A percentile compares a stretch with the other conserved stretches of the same genome.
These are phyloP conservation scores for Rhynchosporium graminicola DNA, from an alignment of 2,329 filamentous ascomycete genomes.

Conservation along the genomic window DNA sequence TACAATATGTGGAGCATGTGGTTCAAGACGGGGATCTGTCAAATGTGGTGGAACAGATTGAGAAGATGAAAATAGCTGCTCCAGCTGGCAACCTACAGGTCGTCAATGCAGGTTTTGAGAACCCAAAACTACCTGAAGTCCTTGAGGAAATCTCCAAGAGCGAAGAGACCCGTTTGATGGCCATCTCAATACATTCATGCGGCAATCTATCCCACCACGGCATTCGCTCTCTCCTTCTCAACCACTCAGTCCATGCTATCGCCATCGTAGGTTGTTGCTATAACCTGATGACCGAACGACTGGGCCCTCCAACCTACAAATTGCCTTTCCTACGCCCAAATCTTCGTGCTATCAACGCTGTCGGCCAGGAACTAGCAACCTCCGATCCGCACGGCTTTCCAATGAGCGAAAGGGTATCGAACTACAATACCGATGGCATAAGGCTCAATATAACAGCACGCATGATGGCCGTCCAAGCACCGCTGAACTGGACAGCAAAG, in stretches of 20 bases:
- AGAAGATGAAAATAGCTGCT: conserved; percentile 43
- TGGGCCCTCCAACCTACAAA: conserved; percentile 86
- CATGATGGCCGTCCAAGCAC: conserved; percentile 98
- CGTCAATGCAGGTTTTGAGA: conserved; percentile 30
- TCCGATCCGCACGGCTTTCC: conserved; percentile 91
- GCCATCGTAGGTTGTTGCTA: conserved; percentile 98
- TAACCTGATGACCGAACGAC: conserved; percentile 88
- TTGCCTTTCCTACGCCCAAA: conserved; percentile 73
- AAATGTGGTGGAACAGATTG: conserved; percentile 64
- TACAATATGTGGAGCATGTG: conserved; percentile 76
- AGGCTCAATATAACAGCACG: conserved; percentile 92
- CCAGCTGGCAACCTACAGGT: conserved; percentile 23
- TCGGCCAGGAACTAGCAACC: conserved; percentile 68
- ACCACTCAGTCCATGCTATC: conserved; percentile 82
- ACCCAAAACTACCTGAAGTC: conserved; percentile 16
- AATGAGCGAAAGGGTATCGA: conserved; percentile 74
- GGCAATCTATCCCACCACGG: conserved; percentile 97
- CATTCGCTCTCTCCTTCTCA: conserved; percentile 80
- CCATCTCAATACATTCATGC: conserved; percentile 94
- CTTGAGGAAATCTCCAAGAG: conserved; percentile 24
- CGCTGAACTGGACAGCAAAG: conserved; percentile 80
- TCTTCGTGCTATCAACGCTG: conserved; percentile 64
- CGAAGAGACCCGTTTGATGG: conserved; percentile 63
- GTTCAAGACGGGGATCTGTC: conserved; percentile 73
- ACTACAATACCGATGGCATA: conserved; percentile 61